A percentile compares a stretch with the other conserved stretches of the same genome.
Evolutionary conservation across 768 basidiomycete species (phyloP).

Genomic region (Sutorius australiensis): DNA sequence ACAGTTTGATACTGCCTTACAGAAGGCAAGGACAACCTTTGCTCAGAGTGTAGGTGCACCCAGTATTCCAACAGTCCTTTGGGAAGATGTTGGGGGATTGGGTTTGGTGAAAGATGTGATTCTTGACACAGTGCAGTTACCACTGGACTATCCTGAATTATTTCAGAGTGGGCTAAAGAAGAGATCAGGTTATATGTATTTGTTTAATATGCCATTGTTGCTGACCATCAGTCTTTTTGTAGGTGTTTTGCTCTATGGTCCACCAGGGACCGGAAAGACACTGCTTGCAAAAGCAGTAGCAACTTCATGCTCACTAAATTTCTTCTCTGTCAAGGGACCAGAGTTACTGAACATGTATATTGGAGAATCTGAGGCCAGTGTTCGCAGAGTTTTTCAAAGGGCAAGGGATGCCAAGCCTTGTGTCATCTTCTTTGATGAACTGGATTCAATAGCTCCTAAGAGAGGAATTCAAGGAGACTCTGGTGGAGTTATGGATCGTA

Average conservation of each 20-base stretch:
- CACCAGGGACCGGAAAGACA: conserved; percentile 95
- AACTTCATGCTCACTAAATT: conserved; percentile 91
- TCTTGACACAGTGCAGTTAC: conserved; percentile 91
- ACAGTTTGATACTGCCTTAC: conserved; percentile 74
- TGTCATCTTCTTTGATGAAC: conserved; percentile 95
- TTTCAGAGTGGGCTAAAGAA: conserved; percentile 93
- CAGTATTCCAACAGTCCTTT: conserved; percentile 89
- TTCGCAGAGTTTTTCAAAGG: conserved; percentile 85
- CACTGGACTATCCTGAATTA: conserved; percentile 84
- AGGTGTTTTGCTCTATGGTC: conserved; percentile 92
- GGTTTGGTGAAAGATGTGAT: conserved; percentile 87
- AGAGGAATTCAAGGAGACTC: conserved; percentile 94
- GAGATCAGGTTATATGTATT: conserved; percentile 64
- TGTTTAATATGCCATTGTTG: neutral
- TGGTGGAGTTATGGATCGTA: conserved; percentile 97
- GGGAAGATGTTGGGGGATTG: conserved; percentile 97
- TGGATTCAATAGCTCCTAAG: conserved; percentile 93
- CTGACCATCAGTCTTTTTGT: neutral
- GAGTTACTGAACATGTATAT: conserved; percentile 98
- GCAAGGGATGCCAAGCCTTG: conserved; percentile 92
- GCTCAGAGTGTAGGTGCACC: conserved; percentile 96
- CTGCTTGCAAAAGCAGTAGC: conserved; percentile 95
- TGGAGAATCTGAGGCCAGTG: conserved; percentile 97
- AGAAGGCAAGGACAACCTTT: conserved; percentile 70
- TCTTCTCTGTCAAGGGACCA: conserved; percentile 96